Evolutionary conservation across 345 rosid species (phyloP), one percentile per base, ranked within the genome.

Genomic region (Hibiscus trionum): DNA sequence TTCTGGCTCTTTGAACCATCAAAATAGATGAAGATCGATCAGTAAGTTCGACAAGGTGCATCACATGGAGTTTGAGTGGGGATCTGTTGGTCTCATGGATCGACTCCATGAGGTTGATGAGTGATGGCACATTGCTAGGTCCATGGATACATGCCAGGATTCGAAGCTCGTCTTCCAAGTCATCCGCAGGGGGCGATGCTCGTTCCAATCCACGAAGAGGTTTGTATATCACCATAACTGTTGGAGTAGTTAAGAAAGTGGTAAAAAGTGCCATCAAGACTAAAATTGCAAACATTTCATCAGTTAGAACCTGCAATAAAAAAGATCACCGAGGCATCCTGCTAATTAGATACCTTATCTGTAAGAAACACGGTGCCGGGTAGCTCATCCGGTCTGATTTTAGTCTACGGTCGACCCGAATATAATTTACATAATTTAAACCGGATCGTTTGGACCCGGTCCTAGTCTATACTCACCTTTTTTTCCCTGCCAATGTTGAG

Each of bases 401-500:
- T 35, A 35, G 37, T 35, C 37, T 4, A 35, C 37, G 7, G 37
- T 35, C 1, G 37, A 35, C 37, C 37, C 42, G 42, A 37, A 37
- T 37, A 39, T 39, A 39, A 39, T 39, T 39, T 39, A 39, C 44
- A 1, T 39, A 39, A 7, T 39, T 39, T 39, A 39, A 39, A 39
- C 8, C 10, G 44, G 44, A 39, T 39, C 0, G 10, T 7, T 7
- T 39, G 10, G 44, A 7, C 44, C 9, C 10, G 11, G 44, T 39
- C 44, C 44, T 7, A 39, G 44, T 39, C 44, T 39, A 39, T 39
- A 58, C 70, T 59, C 5, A 76, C 82, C 83, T 83, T 83, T 16
- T 78, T 66, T 65, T 84, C 93, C 74, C 69, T 82, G 76, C 91
- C 91, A 44, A 88, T 83, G 81, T 88, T 86, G 9, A 86, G 86